These are phyloP conservation scores for Leptographium wingfieldii DNA, from an alignment of 2,329 filamentous ascomycete species.

Conservation along the genomic window DNA sequence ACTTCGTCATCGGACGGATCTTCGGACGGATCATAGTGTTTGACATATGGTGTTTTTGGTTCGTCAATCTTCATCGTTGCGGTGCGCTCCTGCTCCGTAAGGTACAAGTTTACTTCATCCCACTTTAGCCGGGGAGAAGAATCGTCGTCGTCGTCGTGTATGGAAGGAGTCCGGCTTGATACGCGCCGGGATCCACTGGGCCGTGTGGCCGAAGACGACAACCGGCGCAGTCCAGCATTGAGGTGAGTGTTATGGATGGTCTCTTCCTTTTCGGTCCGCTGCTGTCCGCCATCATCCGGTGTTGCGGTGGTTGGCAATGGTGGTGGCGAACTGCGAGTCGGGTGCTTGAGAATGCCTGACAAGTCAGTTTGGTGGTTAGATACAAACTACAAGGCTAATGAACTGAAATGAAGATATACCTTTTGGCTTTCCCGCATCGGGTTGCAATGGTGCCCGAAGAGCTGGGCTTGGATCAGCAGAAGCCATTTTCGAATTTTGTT, in stretches of 20 bases:
- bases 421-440: neutral
- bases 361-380: neutral
- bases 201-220: conserved; percentile 62
- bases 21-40: conserved; percentile 79
- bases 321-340: neutral
- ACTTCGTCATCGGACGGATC: conserved; percentile 73
- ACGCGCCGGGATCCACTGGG: conserved; percentile 59
- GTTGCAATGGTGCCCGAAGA: neutral
- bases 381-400: neutral
- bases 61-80: conserved; percentile 99
- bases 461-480: neutral
- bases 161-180: conserved; percentile 39
- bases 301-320: neutral
- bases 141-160: conserved; percentile 32
- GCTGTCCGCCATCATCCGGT: conserved; percentile 23
- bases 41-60: conserved; percentile 93
- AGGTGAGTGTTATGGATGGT: conserved; percentile 88
- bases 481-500: neutral
- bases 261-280: conserved; percentile 68
- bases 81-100: conserved; percentile 90
- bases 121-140: conserved; percentile 75
- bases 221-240: conserved; percentile 82
- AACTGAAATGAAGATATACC: neutral
- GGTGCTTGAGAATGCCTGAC: neutral
- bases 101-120: conserved; percentile 96